These are phyloP conservation scores for Rasamsonia emersonii DNA, from an alignment of 2,329 filamentous ascomycete species.

Conservation along the genomic window DNA sequence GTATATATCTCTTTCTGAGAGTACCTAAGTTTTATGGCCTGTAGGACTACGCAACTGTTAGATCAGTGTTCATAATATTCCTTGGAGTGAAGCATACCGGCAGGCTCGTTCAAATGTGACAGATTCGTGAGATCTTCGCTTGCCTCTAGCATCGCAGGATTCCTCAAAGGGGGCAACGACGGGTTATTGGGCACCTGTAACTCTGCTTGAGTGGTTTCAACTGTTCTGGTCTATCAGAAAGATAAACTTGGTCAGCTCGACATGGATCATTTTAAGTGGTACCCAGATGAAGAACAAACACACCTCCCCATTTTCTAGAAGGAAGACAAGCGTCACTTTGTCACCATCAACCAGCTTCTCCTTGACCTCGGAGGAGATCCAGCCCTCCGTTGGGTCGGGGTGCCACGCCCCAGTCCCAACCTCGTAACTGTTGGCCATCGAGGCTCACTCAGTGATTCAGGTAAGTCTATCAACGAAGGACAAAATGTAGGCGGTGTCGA, in stretches of 20 bases:
- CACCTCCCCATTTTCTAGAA: conserved; percentile 90
- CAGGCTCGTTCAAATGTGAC: conserved; percentile 96
- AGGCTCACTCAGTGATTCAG: too few relatives aligned
- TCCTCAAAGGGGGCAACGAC: conserved; percentile 87
- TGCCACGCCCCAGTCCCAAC: conserved; percentile 97
- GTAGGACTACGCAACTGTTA: conserved; percentile 58
- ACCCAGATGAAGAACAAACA: conserved; percentile 8
- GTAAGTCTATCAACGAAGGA: not conserved
- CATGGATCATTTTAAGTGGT: too few relatives aligned
- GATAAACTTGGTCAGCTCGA: conserved; percentile 7
- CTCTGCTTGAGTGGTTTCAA: conserved; percentile 68
- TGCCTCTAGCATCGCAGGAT: conserved; percentile 94
- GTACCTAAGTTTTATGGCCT: conserved; percentile 95
- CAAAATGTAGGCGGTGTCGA: not conserved
- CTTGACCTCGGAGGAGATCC: conserved; percentile 90
- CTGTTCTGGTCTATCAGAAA: conserved; percentile 57
- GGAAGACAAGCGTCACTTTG: conserved; percentile 81
- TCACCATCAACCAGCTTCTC: conserved; percentile 76
- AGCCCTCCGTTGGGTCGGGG: conserved; percentile 90
- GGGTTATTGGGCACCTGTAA: conserved; percentile 69
- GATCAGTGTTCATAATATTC: conserved; percentile 12
- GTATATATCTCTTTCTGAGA: conserved; percentile 99
- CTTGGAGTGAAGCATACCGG: conserved; percentile 52
- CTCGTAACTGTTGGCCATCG: conserved; percentile 91
- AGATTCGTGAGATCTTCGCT: conserved; percentile 96